Evolutionary conservation across 2,329 filamentous ascomycete genomes (phyloP).

Genomic region (Trichoderma sp.): DNA sequence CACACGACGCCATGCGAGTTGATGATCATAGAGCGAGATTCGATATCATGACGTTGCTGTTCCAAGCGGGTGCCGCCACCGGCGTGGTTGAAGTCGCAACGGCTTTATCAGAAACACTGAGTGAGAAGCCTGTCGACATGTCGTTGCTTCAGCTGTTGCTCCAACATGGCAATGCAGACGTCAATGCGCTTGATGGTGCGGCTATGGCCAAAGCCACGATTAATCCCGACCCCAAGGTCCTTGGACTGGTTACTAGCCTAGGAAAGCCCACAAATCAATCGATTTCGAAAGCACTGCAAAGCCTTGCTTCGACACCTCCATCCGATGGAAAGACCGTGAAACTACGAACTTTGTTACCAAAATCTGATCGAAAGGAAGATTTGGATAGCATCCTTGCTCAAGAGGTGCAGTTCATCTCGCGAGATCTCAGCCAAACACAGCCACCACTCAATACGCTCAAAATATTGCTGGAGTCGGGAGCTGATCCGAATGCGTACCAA

Average conservation of each 20-base stretch:
- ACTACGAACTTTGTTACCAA: conserved; percentile 48
- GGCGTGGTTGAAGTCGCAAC: conserved; percentile 45
- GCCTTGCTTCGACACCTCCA: conserved; percentile 46
- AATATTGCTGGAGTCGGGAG: conserved; percentile 51
- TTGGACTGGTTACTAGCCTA: conserved; percentile 49
- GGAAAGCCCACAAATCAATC: conserved; percentile 48
- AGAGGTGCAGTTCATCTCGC: conserved; percentile 51
- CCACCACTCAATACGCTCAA: conserved; percentile 46
- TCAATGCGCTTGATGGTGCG: conserved; percentile 51
- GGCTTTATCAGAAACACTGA: conserved; percentile 46
- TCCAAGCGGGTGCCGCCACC: conserved; percentile 47
- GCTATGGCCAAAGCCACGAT: conserved; percentile 44
- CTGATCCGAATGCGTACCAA: conserved; percentile 56
- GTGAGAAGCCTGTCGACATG: conserved; percentile 51
- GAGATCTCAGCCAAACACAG: conserved; percentile 38
- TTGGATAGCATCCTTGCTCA: conserved; percentile 50
- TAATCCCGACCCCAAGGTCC: conserved; percentile 49
- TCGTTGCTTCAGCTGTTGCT: conserved; percentile 51
- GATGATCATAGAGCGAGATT: conserved; percentile 45
- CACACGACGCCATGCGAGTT: conserved; percentile 51
- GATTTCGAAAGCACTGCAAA: conserved; percentile 45
- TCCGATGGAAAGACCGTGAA: conserved; percentile 52
- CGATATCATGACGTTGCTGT: conserved; percentile 49
- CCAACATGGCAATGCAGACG: conserved; percentile 53
- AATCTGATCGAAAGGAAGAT: conserved; percentile 44